Evolutionary conservation across 1,284 basidiomycete genomes (phyloP).

Genomic region (Takashimella tepidaria): DNA sequence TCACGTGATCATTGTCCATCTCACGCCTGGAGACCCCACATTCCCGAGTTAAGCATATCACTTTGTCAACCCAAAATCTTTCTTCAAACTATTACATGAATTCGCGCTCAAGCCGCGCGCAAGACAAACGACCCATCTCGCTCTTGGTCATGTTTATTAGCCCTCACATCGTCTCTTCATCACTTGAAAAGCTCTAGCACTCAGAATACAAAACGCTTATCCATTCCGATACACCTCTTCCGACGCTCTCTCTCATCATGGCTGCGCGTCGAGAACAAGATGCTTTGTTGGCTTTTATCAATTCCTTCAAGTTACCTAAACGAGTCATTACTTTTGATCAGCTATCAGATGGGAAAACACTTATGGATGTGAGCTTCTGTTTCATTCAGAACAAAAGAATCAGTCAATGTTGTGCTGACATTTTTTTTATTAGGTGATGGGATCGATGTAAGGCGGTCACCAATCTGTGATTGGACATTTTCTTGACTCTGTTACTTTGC

Average conservation of each 20-base stretch:
- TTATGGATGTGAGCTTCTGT: conserved; percentile 44
- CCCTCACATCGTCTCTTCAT: neutral
- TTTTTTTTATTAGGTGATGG: conserved; percentile 24
- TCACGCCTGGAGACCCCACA: neutral
- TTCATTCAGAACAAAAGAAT: too few species aligned
- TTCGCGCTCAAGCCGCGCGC: neutral
- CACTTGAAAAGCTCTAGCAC: neutral
- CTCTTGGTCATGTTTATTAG: too few species aligned
- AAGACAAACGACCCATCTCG: too few species aligned
- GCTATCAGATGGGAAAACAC: conserved; percentile 39
- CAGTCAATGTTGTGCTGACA: too few species aligned
- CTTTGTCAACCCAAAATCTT: too few species aligned
- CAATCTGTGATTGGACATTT: too few species aligned
- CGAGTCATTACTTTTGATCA: conserved; percentile 35
- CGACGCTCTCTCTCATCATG: neutral
- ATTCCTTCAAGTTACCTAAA: conserved; percentile 34
- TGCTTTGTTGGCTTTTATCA: conserved; percentile 42
- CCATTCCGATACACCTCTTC: too few species aligned
- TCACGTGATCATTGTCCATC: neutral
- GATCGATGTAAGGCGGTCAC: conserved; percentile 23
- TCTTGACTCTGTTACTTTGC: too few species aligned
- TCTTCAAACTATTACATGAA: too few species aligned
- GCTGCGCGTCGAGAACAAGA: conserved; percentile 34
- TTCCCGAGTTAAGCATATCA: neutral
- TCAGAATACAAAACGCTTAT: too few species aligned